Evolutionary conservation across 257 asterid genomes (phyloP), one percentile per base, ranked within the genome.

Genomic region (Misopates orontium): DNA sequence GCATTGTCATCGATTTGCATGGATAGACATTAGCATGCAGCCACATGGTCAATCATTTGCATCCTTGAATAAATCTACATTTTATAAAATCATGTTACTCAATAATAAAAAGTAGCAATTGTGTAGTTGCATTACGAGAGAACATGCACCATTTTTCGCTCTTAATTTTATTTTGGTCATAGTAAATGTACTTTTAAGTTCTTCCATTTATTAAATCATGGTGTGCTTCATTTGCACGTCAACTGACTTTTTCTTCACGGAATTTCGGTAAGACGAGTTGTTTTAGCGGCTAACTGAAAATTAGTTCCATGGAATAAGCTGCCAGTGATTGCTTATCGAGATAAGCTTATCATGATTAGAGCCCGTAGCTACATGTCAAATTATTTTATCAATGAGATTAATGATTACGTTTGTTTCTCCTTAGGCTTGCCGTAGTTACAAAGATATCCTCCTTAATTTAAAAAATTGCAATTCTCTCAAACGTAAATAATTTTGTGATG

Each of bases 1-100:
- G 42, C 56, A 62, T 56, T 61, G 19, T 44, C 28, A 18, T 24
- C 28, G 57, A 67, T 45, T 66, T 15, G 10, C 8, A 36, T 25
- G 73, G 67, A 73, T 64, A 71, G 22, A 62, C 68, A 76, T 50
- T 17, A 36, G 42, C n/a, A n/a, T n/a, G 42, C 42, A 41, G 56
- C 45, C 80, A 72, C 75, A 55, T 62, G 62, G 68, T 50, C 73
- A 60, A 64, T 44, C 52, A 61, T 74, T 76, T 49, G 50, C 45
- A 63, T 69, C 74, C 69, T 17, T 49, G 57, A 65, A 42, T 48
- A 20, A 60, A 20, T 49, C 62, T 9, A 44, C 66, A 67, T 62
- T 54, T 64, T 51, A 71, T 67, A 48, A 58, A 64, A 68, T 44
- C 57, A 64, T 44, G 66, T 50, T 48, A 23, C 64, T 52, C 75